Evolutionary conservation across 371 early-diverging fungal genomes (phyloP).

Genomic region (Mortierella polycephala): DNA sequence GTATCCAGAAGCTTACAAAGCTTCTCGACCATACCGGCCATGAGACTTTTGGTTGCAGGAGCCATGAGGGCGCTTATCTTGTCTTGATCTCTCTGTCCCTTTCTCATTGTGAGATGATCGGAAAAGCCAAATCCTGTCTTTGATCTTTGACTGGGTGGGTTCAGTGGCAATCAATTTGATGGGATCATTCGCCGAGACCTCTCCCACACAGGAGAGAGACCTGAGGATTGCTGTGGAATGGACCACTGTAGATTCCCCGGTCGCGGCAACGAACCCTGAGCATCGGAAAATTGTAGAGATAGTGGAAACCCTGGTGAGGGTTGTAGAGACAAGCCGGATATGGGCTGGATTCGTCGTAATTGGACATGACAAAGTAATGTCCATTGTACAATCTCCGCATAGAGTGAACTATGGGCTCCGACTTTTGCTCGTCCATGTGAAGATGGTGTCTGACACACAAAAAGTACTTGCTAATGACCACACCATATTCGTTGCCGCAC

Average conservation of each 20-base stretch:
- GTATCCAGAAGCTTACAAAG: slow-evolving; percentile 16
- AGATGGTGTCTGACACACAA: slow-evolving; percentile 39
- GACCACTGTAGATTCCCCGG: slow-evolving; percentile 33
- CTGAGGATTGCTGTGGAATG: slow-evolving; percentile 35
- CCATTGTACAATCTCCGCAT: slow-evolving; percentile 40
- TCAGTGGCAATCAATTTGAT: slow-evolving; percentile 30
- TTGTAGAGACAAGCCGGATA: no score
- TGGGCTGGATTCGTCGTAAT: no score
- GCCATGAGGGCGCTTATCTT: slow-evolving; percentile 34
- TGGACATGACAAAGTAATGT: slow-evolving; percentile 27
- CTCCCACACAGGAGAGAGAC: slow-evolving; percentile 43
- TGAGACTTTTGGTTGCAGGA: slow-evolving; percentile 32
- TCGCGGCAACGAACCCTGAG: slow-evolving; percentile 37
- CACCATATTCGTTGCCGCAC: slow-evolving; percentile 16
- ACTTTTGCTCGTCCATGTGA: slow-evolving; percentile 29
- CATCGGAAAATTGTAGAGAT: slow-evolving; percentile 34
- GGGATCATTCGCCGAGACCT: slow-evolving; percentile 47
- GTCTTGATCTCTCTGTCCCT: slow-evolving; percentile 44
- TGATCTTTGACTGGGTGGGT: slow-evolving; percentile 25
- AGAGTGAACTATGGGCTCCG: slow-evolving; percentile 26
- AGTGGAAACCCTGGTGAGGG: slow-evolving; percentile 40
- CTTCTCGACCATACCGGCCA: slow-evolving; percentile 17
- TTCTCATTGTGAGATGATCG: slow-evolving; percentile 30
- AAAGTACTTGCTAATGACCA: slow-evolving; percentile 40
- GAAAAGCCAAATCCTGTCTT: slow-evolving; percentile 27